Percentiles rank a stretch among this genome's conserved stretches.
Conservation (phyloP, 345 rosid species). For the Corchorus olitorius region DNA sequence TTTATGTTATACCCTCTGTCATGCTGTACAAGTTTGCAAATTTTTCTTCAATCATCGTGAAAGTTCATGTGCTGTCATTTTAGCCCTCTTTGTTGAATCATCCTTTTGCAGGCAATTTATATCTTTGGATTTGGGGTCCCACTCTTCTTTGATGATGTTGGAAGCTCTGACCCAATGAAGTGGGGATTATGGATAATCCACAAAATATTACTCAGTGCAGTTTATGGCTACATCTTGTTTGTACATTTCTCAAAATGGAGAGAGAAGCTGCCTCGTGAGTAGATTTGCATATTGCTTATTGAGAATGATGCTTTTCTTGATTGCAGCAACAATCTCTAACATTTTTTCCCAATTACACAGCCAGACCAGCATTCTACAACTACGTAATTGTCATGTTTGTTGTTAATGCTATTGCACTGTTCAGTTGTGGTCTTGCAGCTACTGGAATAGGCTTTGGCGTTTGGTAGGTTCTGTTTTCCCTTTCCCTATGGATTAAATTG, state of each 20-base stretch:
- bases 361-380: constrained; percentile 46
- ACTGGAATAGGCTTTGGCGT: constrained; percentile 43
- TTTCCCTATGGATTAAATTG: background rate
- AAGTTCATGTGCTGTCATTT: constrained; percentile 2
- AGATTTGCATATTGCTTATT: background rate
- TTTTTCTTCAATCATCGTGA: constrained; percentile 1
- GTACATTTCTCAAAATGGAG: constrained; percentile 47
- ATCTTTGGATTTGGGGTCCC: constrained; percentile 45
- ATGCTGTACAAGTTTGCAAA: background rate
- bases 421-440: constrained; percentile 36
- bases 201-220: constrained; percentile 36
- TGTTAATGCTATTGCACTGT: constrained; percentile 27
- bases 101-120: constrained; percentile 35
- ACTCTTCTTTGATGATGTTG: constrained; percentile 33
- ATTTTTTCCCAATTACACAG: constrained; percentile 26
- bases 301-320: background rate
- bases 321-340: background rate
- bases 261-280: constrained; percentile 48
- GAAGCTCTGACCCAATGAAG: constrained; percentile 26
- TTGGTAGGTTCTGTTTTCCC: constrained; percentile 29
- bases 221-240: constrained; percentile 43
- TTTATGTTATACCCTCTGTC: background rate
- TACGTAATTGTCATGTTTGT: constrained; percentile 40
- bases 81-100: constrained; percentile 11
- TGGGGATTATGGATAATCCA: constrained; percentile 47